Percentiles rank a stretch among this genome's conserved stretches.
Conservation (phyloP, 139 green algal genomes). For the Picochlorum sp. region DNA sequence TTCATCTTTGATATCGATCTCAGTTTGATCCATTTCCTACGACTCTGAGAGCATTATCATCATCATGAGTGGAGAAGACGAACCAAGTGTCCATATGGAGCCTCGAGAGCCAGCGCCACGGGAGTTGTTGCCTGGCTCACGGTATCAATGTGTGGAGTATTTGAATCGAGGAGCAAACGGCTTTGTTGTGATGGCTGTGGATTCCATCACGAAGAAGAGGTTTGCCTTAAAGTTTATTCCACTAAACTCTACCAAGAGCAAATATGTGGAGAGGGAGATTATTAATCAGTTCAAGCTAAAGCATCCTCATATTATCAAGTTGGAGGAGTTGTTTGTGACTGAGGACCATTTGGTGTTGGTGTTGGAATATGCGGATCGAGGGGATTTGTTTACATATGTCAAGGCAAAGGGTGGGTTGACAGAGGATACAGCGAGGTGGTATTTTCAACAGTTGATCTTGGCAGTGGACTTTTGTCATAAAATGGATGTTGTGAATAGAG, state of each 20-base stretch:
- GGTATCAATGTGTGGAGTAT: not conserved
- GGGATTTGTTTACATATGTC: conserved; percentile 64
- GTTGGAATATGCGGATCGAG: conserved; percentile 70
- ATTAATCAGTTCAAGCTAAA: conserved; percentile 87
- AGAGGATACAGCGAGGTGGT: conserved; percentile 91
- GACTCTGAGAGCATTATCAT: too few relatives aligned
- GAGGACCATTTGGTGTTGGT: conserved; percentile 56
- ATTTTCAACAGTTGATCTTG: conserved; percentile 97
- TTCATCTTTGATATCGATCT: too few relatives aligned
- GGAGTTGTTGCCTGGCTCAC: too few relatives aligned
- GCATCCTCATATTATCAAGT: conserved; percentile 93
- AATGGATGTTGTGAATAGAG: conserved; percentile 11
- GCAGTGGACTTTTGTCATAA: conserved; percentile 74
- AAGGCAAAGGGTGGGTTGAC: conserved; percentile 70
- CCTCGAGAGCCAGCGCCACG: too few relatives aligned
- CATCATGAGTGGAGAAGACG: too few relatives aligned
- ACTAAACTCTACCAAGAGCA: conserved; percentile 37
- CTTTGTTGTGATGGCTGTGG: conserved; percentile 16
- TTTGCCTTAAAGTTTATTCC: conserved; percentile 19
- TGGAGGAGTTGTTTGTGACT: conserved; percentile 65
- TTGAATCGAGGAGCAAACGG: conserved; percentile 24
- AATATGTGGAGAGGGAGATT: conserved; percentile 96
- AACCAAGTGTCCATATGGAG: too few relatives aligned
- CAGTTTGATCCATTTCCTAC: too few relatives aligned
- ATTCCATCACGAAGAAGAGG: conserved; percentile 3